phyloP scores from a whole-genome alignment of 495 filamentous ascomycete species.

The Xylaria scruposa region DNA sequence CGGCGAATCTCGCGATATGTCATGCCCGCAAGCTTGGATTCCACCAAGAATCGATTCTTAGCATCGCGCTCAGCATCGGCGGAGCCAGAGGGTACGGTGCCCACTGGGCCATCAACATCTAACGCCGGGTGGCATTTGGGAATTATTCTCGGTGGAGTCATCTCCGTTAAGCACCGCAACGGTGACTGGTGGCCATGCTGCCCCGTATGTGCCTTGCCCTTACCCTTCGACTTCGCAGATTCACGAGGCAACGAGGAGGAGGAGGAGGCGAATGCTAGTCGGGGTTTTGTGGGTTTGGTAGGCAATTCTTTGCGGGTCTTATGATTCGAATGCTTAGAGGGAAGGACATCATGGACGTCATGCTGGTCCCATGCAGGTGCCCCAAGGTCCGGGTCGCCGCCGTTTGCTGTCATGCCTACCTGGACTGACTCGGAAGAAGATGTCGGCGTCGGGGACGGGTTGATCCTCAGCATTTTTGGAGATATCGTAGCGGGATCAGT shows the following conservation, averaged over 20 bases:
- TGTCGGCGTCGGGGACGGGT: constrained; percentile 41
- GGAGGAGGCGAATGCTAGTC: constrained; percentile 48
- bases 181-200: constrained; percentile 1
- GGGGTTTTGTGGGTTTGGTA: constrained; percentile 45
- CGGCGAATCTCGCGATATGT: constrained; percentile 82
- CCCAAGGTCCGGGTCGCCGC: constrained; percentile 31
- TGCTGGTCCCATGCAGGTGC: constrained; percentile 29
- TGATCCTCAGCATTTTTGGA: constrained; percentile 45
- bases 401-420: constrained; percentile 32
- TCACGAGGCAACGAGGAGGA: constrained; percentile 28
- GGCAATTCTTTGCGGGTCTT: constrained; percentile 46
- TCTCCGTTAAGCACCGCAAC: constrained; percentile 1
- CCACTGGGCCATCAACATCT: not conserved
- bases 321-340: constrained; percentile 22
- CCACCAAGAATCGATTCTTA: constrained; percentile 70
- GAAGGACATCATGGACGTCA: constrained; percentile 23
- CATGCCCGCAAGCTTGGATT: constrained; percentile 66
- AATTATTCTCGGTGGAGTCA: not conserved
- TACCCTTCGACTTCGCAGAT: constrained; percentile 27
- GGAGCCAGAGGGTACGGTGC: not conserved
- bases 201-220: constrained; percentile 17
- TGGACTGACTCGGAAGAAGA: constrained; percentile 46
- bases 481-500: constrained; percentile 42
- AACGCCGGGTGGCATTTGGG: not conserved
- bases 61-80: constrained; percentile 32